These are phyloP conservation scores for Phaeosphaeriaceae sp. DNA, from an alignment of 2,329 filamentous ascomycete species.

Conservation along the genomic window DNA sequence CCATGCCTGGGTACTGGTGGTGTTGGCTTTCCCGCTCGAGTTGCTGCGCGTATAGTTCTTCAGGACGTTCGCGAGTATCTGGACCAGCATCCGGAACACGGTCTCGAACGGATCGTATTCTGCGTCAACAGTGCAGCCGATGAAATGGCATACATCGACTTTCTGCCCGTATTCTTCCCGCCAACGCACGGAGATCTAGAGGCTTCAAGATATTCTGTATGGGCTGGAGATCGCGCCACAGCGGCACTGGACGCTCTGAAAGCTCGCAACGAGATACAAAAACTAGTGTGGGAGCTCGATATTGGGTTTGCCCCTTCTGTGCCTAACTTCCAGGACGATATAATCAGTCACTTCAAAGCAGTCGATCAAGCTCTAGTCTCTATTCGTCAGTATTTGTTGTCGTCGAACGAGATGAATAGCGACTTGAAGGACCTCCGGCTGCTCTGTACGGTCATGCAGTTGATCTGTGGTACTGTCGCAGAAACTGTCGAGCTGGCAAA, in stretches of 20 bases:
- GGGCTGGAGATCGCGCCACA: conserved; percentile 15
- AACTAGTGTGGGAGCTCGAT: conserved; percentile 18
- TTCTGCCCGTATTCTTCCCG: conserved; percentile 42
- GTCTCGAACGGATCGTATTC: conserved; percentile 41
- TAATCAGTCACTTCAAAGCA: conserved; percentile 22
- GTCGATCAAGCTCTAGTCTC: conserved; percentile 23
- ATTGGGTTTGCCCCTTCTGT: conserved; percentile 20
- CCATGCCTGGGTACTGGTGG: conserved; percentile 43
- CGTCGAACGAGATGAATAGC: conserved; percentile 11
- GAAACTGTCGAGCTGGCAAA: conserved; percentile 32
- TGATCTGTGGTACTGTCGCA: conserved; percentile 27
- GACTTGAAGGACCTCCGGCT: conserved; percentile 28
- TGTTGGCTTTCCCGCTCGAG: conserved; percentile 37
- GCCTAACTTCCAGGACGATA: conserved; percentile 19
- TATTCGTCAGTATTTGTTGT: conserved; percentile 22
- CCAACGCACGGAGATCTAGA: conserved; percentile 42
- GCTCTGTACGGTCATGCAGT: conserved; percentile 32
- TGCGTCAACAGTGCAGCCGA: conserved; percentile 35
- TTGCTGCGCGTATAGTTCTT: conserved; percentile 43
- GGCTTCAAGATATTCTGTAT: conserved; percentile 15
- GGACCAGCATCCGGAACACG: conserved; percentile 27
- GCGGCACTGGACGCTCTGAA: conserved; percentile 26
- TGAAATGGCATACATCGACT: conserved; percentile 38
- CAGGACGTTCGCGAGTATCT: conserved; percentile 43
- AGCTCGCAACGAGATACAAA: conserved; percentile 25